These are phyloP conservation scores for Poa annua DNA, from an alignment of 176 grass and related monocot genomes.

Conservation along the genomic window DNA sequence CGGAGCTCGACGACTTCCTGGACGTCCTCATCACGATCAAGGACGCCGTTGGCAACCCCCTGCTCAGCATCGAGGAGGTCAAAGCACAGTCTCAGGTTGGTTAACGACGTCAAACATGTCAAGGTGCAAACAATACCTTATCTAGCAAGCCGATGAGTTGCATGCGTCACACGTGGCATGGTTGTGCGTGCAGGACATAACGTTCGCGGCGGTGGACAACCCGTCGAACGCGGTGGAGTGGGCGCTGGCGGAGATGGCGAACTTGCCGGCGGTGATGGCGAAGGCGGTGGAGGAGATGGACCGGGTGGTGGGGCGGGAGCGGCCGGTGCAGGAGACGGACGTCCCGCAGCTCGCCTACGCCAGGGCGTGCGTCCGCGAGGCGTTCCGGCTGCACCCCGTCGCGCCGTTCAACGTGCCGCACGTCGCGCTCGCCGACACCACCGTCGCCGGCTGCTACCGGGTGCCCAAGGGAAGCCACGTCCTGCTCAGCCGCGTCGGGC, in stretches of 20 bases:
- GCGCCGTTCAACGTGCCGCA: slow-evolving; percentile 40
- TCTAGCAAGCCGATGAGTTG: too few species aligned
- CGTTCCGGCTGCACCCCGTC: slow-evolving; percentile 40
- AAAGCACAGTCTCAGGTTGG: slow-evolving; percentile 18
- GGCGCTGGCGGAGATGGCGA: slow-evolving; percentile 24
- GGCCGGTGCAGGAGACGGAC: slow-evolving; percentile 20
- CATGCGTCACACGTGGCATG: too few species aligned
- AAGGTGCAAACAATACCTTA: too few species aligned
- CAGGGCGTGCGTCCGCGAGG: slow-evolving; percentile 40
- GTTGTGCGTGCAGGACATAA: slow-evolving; percentile 17
- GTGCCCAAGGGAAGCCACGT: slow-evolving; percentile 37
- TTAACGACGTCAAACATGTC: too few species aligned
- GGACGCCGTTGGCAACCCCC: neutral
- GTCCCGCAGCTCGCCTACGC: slow-evolving; percentile 25
- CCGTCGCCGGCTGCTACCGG: slow-evolving; percentile 41
- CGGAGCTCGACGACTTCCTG: neutral
- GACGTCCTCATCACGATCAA: neutral
- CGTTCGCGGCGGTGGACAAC: slow-evolving; percentile 27
- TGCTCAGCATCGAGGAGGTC: slow-evolving; percentile 32
- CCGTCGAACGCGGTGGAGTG: slow-evolving; percentile 39
- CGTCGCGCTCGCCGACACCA: slow-evolving; percentile 18
- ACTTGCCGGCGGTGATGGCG: slow-evolving; percentile 6
- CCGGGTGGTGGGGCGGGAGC: too few species aligned
- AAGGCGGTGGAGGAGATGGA: slow-evolving; percentile 36
- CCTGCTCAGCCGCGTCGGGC: slow-evolving; percentile 17